Base-by-base conservation (phyloP, 1,284 basidiomycete genomes). In the Mycena sp. region DNA sequence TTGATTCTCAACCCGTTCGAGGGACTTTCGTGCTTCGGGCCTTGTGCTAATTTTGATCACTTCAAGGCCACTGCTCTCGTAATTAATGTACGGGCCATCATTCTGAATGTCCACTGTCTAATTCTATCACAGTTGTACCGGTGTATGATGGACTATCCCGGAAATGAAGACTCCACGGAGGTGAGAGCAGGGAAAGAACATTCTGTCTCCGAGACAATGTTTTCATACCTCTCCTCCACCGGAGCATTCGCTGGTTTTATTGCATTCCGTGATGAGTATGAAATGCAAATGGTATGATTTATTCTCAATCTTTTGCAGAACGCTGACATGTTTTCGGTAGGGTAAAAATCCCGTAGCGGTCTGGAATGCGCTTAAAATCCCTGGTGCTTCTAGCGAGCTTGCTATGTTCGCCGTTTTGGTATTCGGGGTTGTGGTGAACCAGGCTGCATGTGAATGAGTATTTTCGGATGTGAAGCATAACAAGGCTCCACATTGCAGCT, bases 1-100 rank as follows among this genome's bases (percentile, higher is more conserved):
- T 62, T 73, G 10, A 64, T 75, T 4, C 29, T 55, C 1, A 35
- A 55, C 23, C 53, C 53, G 6, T 55, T 35, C 4, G 53, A 55
- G 30, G 41, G 65, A 4, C 17, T 75, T 43, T 62, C 59, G 14
- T 54, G 55, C 21, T 75, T 74, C 62, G 71, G 74, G 2, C 68
- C 69, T 21, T 61, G 67, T 25, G 70, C 72, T 21, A 62, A 54
- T 10, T 35, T 72, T 23, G 69, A 59, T 58, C 65, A 43, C 1
- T 71, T 75, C 43, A 71, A 61, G 40, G 43, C 62, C 2, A 59
- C 69, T 16, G 64, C 70, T 19, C 69, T 59, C 1, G 51, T 73
- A 5, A 25, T 72, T 12, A 52, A 64, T 44, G 25, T 66, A 32
- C 23, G 46, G 55, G 12, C n/a, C 21, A 6, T 53, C 28, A 58